A percentile compares a stretch with the other conserved stretches of the same genome.
Evolutionary conservation across 108 stramenopile genomes (phyloP).

Genomic region (Pseudonitzschia delicatissima): DNA sequence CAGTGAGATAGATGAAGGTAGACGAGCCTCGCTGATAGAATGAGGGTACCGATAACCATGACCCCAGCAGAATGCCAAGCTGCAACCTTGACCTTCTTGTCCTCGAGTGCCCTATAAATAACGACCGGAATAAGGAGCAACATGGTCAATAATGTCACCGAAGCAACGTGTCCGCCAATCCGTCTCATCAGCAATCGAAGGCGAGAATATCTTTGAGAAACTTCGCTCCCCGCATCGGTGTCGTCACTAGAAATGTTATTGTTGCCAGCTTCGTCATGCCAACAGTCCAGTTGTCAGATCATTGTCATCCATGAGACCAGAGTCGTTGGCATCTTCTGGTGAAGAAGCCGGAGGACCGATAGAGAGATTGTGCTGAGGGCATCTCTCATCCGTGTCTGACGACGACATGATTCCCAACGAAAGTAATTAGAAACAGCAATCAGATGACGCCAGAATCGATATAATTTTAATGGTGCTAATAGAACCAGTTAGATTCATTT

Average conservation of each 20-base stretch:
- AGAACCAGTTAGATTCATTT: too few relatives aligned
- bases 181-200: conserved; percentile 31
- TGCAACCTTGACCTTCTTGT: conserved; percentile 50
- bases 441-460: too few relatives aligned
- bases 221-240: not conserved
- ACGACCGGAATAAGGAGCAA: conserved; percentile 40
- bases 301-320: conserved; percentile 37
- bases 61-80: conserved; percentile 78
- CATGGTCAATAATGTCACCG: conserved; percentile 41
- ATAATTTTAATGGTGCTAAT: too few relatives aligned
- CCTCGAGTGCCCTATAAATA: conserved; percentile 31
- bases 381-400: not conserved
- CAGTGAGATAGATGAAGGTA: conserved; percentile 83
- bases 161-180: conserved; percentile 38
- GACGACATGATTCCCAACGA: not conserved
- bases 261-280: not conserved
- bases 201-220: conserved; percentile 18
- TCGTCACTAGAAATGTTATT: not conserved
- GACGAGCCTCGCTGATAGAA: conserved; percentile 65
- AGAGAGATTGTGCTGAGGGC: conserved; percentile 8
- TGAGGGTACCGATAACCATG: conserved; percentile 75
- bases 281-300: conserved; percentile 29
- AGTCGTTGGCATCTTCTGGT: conserved; percentile 15
- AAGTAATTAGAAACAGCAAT: too few relatives aligned
- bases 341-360: conserved; percentile 14